These are phyloP conservation scores for Houttuynia cordata DNA, from an alignment of 164 flowering plant species.

Conservation along the genomic window DNA sequence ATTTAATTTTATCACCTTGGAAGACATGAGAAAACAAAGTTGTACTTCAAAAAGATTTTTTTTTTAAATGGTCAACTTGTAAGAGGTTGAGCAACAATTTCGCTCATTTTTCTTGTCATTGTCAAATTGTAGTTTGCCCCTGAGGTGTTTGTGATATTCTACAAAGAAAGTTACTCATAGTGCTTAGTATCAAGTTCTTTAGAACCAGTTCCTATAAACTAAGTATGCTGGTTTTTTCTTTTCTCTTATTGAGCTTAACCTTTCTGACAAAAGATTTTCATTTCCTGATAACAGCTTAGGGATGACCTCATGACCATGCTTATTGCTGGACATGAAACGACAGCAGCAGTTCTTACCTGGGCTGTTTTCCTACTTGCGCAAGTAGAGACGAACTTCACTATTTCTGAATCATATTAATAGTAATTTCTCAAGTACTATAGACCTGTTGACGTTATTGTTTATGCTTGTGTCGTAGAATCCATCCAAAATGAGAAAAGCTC, in stretches of 20 bases:
- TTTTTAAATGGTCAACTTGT: too few relatives aligned
- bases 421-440: background rate
- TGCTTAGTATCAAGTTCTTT: background rate
- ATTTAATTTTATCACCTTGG: too few relatives aligned
- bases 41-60: too few relatives aligned
- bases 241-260: background rate
- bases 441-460: background rate
- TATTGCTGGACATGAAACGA: conserved; percentile 99
- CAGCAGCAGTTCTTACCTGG: conserved; percentile 99
- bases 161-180: background rate
- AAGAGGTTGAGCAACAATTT: too few relatives aligned
- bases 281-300: conserved; percentile 46
- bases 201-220: background rate
- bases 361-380: conserved; percentile 86
- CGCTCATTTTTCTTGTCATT: too few relatives aligned
- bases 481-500: conserved; percentile 80
- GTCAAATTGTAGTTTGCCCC: too few relatives aligned
- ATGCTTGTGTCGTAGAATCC: conserved; percentile 52
- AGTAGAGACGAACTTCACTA: conserved; percentile 24
- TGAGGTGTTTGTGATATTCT: too few relatives aligned
- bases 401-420: background rate
- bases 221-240: background rate
- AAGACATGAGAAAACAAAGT: too few relatives aligned
- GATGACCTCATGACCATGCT: conserved; percentile 99
- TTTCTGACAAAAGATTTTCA: conserved; percentile 1